Base-by-base conservation (phyloP, 106 monocot species). In the Dioscorea dumetorum region DNA sequence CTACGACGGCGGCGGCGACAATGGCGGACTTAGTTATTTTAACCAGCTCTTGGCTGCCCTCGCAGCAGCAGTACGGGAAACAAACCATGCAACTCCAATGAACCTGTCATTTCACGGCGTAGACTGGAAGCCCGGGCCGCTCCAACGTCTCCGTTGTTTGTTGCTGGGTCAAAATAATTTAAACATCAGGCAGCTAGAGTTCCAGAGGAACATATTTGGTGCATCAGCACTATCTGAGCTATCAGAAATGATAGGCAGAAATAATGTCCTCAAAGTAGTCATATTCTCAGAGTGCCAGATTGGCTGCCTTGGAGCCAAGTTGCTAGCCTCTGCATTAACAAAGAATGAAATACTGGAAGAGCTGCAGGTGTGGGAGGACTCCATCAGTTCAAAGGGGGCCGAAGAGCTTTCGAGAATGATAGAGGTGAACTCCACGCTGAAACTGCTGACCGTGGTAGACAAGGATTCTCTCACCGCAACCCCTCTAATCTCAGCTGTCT, bases 351-450 rank as follows among this genome's bases (percentile, higher is more conserved):
- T 51, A 0, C 58, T 90, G 64, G 80, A 83, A 62, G 90, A 90
- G 63, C 57, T 90, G 24, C 90, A 86, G 63, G 70, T 90, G 33
- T 86, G 83, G 90, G 86, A 86, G 63, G 90, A 86, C 54, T 83
- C 81, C 2, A 78, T 86, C 2, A 76, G 86, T 8, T 71, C 83
- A 16, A 63, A 70, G 21, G 90, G 83, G 28, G 83, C 90, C 48
- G 86, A 90, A 58, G 90, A 90, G 62, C 70, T 90, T 8, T 78
- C 90, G 34, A 75, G 62, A 58, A 81, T 83, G 86, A 90, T 86
- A 24, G 90, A 90, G 63, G 73, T 66, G 51, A 90, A 86, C 24
- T 76, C 70, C 15, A 63, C 78, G 22, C 72, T 90, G n/a, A 86
- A 73, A 60, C 48, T 81, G 49, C 65, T 90, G 11, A 60, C 76